Evolutionary conservation across 2,329 filamentous ascomycete species (phyloP).

Genomic region (Emmonsia crescens): DNA sequence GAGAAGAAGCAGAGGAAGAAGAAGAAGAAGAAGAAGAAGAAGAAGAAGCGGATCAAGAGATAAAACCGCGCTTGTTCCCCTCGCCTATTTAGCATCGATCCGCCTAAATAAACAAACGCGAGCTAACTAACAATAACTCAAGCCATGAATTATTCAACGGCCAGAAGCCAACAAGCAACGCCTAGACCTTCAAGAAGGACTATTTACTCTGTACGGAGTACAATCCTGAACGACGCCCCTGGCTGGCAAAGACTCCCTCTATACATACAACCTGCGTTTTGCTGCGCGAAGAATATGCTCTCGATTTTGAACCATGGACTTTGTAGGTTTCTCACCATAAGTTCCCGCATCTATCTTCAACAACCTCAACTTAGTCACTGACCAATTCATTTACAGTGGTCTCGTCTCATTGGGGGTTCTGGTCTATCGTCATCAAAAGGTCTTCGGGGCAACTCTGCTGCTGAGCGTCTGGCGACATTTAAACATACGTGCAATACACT

Average conservation of each 20-base stretch:
- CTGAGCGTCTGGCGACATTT: slow-evolving; percentile 51
- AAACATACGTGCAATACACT: slow-evolving; percentile 51
- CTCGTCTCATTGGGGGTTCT: slow-evolving; percentile 50
- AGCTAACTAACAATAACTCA: too few relatives aligned
- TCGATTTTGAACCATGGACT: slow-evolving; percentile 27
- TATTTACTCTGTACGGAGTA: too few relatives aligned
- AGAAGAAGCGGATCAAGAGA: too few relatives aligned
- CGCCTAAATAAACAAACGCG: too few relatives aligned
- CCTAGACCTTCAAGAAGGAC: too few relatives aligned
- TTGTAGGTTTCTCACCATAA: slow-evolving; percentile 28
- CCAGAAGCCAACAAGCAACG: too few relatives aligned
- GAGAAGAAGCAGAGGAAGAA: background rate
- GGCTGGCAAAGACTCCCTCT: too few relatives aligned
- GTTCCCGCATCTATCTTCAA: background rate
- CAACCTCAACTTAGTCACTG: background rate
- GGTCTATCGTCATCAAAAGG: slow-evolving; percentile 38
- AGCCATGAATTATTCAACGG: too few relatives aligned
- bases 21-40: background rate
- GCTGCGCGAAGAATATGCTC: background rate
- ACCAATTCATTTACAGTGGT: slow-evolving; percentile 37
- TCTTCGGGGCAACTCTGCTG: slow-evolving; percentile 43
- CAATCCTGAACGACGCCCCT: too few relatives aligned
- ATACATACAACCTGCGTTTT: background rate
- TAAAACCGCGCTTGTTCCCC: background rate
- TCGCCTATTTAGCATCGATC: background rate